Percentiles rank a stretch among this genome's conserved stretches.
Conservation (phyloP, 2,329 filamentous ascomycete genomes). For the Ophiostoma quercus region DNA sequence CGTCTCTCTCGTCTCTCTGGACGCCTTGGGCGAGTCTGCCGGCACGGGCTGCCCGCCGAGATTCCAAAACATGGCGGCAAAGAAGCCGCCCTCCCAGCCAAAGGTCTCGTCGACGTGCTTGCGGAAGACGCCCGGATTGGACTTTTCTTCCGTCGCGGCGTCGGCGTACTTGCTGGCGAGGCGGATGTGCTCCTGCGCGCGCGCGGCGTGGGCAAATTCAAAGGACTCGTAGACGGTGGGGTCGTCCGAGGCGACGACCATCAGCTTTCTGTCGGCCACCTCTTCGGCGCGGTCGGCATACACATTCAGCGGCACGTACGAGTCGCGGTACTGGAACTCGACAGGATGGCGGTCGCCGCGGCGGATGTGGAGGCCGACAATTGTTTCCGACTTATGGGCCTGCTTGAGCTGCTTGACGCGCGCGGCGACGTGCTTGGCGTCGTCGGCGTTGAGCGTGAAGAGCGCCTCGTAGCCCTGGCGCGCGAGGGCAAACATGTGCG, state of each 20-base stretch:
- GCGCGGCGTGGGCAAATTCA: slow-evolving; percentile 52
- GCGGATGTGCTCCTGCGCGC: slow-evolving; percentile 71
- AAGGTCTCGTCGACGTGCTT: slow-evolving; percentile 70
- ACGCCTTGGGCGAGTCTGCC: too few species aligned
- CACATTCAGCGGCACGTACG: slow-evolving; percentile 68
- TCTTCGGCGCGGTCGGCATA: slow-evolving; percentile 60
- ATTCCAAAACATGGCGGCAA: slow-evolving; percentile 73
- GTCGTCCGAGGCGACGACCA: slow-evolving; percentile 74
- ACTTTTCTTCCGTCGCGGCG: not conserved
- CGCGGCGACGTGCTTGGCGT: slow-evolving; percentile 56
- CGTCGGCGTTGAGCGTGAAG: slow-evolving; percentile 62
- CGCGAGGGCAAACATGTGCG: slow-evolving; percentile 59
- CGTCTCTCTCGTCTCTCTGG: too few species aligned
- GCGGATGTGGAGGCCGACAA: slow-evolving; percentile 72
- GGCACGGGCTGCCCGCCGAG: slow-evolving; percentile 41
- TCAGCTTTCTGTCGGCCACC: slow-evolving; percentile 39
- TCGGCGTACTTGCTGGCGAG: slow-evolving; percentile 56
- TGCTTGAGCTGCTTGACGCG: too few species aligned
- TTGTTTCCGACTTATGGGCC: slow-evolving; percentile 33
- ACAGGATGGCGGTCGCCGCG: slow-evolving; percentile 73
- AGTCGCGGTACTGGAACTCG: slow-evolving; percentile 69
- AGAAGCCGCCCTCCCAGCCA: slow-evolving; percentile 88
- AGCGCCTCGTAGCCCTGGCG: slow-evolving; percentile 67
- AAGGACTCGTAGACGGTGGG: slow-evolving; percentile 64
- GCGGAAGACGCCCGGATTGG: slow-evolving; percentile 42